Base-by-base conservation (phyloP, 495 filamentous ascomycete species). In the Achaetomiella virescens region DNA sequence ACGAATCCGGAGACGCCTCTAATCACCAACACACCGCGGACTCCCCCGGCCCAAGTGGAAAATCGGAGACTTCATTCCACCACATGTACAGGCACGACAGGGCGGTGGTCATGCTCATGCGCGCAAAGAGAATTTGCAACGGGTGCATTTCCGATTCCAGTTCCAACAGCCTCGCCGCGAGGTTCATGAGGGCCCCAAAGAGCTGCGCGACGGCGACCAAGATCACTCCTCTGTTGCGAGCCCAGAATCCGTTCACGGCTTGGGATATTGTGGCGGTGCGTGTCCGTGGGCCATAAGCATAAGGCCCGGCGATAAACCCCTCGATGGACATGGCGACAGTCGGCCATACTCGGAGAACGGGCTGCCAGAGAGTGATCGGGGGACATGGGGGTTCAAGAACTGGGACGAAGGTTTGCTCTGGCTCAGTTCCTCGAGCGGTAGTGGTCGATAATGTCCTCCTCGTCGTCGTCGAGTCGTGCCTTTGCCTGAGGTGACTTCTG, bases 141-240 rank as follows among this genome's bases (percentile, higher is more conserved):
- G 92, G 89, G 73, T 95, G 82, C 76, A 93, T 84, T 0, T 79
- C 83, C 27, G 84, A 75, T 20, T 87, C 81, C 4, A 85, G 76
- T 64, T 95, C 90, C 42, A 97, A 72, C 2, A 95, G 64, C 37
- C 92, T 79, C 0, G 90, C 89, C 22, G 84, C 81, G 8, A 95
- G 79, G 66, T 92, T 95, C 93, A 98, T 98, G 43, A 89, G 70
- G 0, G 86, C 84, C 0, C 87, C 91, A 61, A 96, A 97, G 35
- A 95, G 72, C 72, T 96, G 91, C 10, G 91, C 79, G 21, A 84
- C 27, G 17, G 90, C 68, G 33, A 98, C 85, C 20, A 92, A 71
- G 18, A 86, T 75, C 46, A 91, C 76, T 1, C 87, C 87, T 58
- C 87, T 87, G 62, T 95, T 90, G 50, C 76, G 77, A 12, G 10